A percentile compares a stretch with the other conserved stretches of the same genome.
Evolutionary conservation across 768 basidiomycete genomes (phyloP).

Genomic region (Dioszegia hungarica): DNA sequence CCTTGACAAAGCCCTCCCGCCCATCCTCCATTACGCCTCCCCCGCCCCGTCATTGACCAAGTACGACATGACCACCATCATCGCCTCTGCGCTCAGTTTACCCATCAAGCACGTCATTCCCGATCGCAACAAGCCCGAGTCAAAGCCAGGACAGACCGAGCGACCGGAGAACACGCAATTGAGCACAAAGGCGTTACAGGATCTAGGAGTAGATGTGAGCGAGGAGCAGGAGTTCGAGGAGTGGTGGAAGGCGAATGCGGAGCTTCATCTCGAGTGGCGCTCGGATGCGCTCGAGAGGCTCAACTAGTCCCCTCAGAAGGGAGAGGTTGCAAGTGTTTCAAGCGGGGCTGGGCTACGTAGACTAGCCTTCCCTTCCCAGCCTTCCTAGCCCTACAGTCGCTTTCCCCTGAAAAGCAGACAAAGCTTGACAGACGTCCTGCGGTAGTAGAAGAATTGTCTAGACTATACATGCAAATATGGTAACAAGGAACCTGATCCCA

Average conservation of each 20-base stretch:
- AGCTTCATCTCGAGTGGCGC: too few relatives aligned
- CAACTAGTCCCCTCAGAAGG: too few relatives aligned
- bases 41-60: conserved; percentile 75
- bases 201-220: conserved; percentile 55
- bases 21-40: conserved; percentile 79
- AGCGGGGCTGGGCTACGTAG: too few relatives aligned
- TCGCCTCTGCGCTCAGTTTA: conserved; percentile 60
- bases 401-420: too few relatives aligned
- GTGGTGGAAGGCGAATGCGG: conserved; percentile 64
- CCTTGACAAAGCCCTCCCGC: conserved; percentile 55
- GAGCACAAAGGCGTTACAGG: conserved; percentile 68
- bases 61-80: conserved; percentile 76
- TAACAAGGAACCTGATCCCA: background rate
- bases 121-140: conserved; percentile 56
- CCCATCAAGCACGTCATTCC: conserved; percentile 66
- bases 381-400: too few relatives aligned
- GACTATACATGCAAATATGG: background rate
- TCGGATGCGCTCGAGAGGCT: too few relatives aligned
- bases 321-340: too few relatives aligned
- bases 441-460: too few relatives aligned
- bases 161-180: conserved; percentile 78
- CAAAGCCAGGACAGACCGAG: conserved; percentile 60
- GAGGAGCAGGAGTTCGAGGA: conserved; percentile 66
- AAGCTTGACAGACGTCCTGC: too few relatives aligned
- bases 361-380: too few relatives aligned